Evolutionary conservation across 2,329 filamentous ascomycete genomes (phyloP).

Genomic region (Immersiporthe knoxdaviesiana): DNA sequence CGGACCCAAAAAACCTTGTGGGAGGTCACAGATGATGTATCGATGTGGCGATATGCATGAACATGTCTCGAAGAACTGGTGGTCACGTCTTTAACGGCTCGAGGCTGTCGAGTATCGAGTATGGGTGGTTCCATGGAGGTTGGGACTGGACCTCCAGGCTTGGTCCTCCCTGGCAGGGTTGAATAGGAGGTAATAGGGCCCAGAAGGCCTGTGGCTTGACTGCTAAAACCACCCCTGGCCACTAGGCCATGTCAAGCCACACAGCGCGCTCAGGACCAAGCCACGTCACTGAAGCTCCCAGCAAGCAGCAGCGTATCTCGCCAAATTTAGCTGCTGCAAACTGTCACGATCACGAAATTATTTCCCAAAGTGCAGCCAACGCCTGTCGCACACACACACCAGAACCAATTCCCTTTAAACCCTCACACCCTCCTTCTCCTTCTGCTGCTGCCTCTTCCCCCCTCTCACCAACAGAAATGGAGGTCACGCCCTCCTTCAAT

Average conservation of each 20-base stretch:
- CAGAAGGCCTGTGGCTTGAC: neutral
- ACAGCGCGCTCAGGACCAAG: neutral
- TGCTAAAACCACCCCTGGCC: neutral
- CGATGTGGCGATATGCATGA: neutral
- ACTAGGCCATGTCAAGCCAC: neutral
- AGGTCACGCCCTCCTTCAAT: slow-evolving; percentile 72
- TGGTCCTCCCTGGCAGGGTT: too few relatives aligned
- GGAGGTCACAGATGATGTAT: neutral
- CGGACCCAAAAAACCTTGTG: neutral
- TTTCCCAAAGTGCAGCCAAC: neutral
- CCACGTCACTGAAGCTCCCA: slow-evolving; percentile 11
- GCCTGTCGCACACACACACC: neutral
- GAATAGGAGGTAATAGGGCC: neutral
- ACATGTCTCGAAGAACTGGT: neutral
- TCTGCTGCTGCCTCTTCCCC: too few relatives aligned
- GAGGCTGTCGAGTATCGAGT: too few relatives aligned
- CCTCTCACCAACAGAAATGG: slow-evolving; percentile 42
- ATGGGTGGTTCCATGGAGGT: too few relatives aligned
- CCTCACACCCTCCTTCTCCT: neutral
- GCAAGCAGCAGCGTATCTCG: neutral
- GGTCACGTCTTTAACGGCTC: too few relatives aligned
- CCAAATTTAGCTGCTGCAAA: neutral
- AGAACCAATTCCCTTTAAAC: neutral
- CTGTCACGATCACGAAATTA: neutral
- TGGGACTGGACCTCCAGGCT: too few relatives aligned